Percentiles rank a stretch among this genome's conserved stretches.
These are phyloP conservation scores for Achaetomium macrosporum DNA, from an alignment of 2,329 filamentous ascomycete species.

Conservation along the genomic window DNA sequence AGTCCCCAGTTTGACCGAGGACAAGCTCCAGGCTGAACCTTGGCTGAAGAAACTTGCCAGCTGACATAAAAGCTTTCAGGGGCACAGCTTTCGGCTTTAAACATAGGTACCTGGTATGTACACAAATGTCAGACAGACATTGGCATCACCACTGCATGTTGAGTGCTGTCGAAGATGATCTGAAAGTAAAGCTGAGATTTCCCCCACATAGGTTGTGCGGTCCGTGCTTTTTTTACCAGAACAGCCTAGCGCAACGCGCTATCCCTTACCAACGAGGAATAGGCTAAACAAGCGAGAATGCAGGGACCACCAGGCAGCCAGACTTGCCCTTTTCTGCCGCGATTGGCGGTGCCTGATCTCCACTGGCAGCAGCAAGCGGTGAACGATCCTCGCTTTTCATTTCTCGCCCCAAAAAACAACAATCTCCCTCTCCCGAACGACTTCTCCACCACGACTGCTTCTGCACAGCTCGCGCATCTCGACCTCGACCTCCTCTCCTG, in stretches of 20 bases:
- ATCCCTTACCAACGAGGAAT: conserved; percentile 12
- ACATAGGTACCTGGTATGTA: too few species aligned
- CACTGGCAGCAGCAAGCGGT: conserved; percentile 27
- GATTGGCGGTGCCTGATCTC: conserved; percentile 26
- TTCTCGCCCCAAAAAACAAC: conserved; percentile 29
- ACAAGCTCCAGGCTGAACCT: too few species aligned
- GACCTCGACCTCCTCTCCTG: conserved; percentile 24
- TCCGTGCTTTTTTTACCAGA: conserved; percentile 1
- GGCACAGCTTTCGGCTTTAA: too few species aligned
- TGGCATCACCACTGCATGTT: too few species aligned
- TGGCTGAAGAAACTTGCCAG: too few species aligned
- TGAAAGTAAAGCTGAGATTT: not conserved
- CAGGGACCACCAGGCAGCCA: conserved; percentile 24
- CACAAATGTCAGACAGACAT: too few species aligned
- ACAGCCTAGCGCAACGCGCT: conserved; percentile 21
- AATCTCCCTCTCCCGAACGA: conserved; percentile 24
- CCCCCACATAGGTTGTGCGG: conserved; percentile 14
- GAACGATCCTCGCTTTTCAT: conserved; percentile 23
- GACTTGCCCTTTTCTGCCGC: conserved; percentile 19
- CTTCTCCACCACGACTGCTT: conserved; percentile 23
- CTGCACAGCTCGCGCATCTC: conserved; percentile 16
- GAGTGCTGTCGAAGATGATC: too few species aligned
- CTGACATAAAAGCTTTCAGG: too few species aligned
- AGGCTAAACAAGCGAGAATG: conserved; percentile 21
- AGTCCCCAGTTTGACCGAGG: too few species aligned